Percentiles rank a stretch among this genome's conserved stretches.
These are phyloP conservation scores for Fusarium caatingaense DNA, from an alignment of 2,329 filamentous ascomycete genomes.

Conservation along the genomic window DNA sequence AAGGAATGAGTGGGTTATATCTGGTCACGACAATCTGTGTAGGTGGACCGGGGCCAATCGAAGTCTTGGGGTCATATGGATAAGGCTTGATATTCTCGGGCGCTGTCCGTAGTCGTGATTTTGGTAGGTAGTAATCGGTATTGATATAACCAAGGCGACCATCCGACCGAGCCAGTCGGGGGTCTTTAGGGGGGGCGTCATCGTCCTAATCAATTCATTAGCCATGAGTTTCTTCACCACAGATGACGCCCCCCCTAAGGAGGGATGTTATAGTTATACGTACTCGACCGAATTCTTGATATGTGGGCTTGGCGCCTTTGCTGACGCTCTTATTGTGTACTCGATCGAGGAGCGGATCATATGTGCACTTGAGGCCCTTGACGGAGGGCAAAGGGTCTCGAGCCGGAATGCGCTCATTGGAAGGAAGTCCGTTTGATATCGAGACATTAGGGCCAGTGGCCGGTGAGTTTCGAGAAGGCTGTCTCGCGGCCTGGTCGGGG, in stretches of 20 bases:
- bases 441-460: constrained; percentile 49
- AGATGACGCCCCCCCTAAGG: constrained; percentile 70
- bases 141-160: constrained; percentile 75
- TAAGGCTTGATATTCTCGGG: constrained; percentile 87
- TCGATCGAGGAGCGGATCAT: constrained; percentile 70
- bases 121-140: constrained; percentile 75
- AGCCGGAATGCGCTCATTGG: constrained; percentile 61
- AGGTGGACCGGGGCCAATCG: constrained; percentile 88
- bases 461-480: constrained; percentile 44
- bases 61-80: constrained; percentile 82
- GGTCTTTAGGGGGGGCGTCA: constrained; percentile 83
- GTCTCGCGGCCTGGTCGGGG: constrained; percentile 51
- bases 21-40: constrained; percentile 93
- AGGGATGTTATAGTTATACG: constrained; percentile 62
- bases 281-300: constrained; percentile 75
- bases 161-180: constrained; percentile 75
- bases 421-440: constrained; percentile 51
- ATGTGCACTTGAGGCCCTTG: constrained; percentile 68
- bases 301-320: constrained; percentile 69
- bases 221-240: constrained; percentile 62
- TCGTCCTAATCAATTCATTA: constrained; percentile 78
- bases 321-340: constrained; percentile 61
- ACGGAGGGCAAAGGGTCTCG: constrained; percentile 66
- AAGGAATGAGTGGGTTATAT: constrained; percentile 90
- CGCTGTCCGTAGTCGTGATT: constrained; percentile 75